These are phyloP conservation scores for Alternaria ventricosa DNA, from an alignment of 2,329 filamentous ascomycete genomes.

Conservation along the genomic window DNA sequence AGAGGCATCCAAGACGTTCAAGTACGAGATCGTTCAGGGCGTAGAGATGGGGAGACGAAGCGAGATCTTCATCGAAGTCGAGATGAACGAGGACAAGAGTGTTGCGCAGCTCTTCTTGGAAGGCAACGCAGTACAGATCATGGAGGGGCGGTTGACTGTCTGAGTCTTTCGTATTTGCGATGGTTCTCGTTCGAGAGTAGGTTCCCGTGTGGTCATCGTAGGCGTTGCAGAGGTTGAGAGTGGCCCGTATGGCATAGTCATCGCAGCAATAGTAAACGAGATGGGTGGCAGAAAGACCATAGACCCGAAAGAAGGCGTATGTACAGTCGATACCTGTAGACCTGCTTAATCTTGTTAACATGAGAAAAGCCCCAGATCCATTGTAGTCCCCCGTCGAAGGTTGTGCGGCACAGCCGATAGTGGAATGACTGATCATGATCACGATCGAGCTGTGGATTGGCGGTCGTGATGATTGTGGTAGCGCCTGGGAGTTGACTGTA, in stretches of 20 bases:
- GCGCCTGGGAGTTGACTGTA: background rate
- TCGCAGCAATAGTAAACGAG: background rate
- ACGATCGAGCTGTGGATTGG: too few relatives aligned
- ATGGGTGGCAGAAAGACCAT: background rate
- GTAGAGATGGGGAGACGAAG: conserved; percentile 60
- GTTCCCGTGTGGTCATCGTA: background rate
- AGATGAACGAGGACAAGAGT: conserved; percentile 44
- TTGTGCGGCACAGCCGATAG: too few relatives aligned
- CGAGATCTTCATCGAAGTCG: conserved; percentile 57
- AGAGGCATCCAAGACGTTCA: conserved; percentile 37
- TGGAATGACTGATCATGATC: too few relatives aligned
- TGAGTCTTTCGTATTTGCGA: conserved; percentile 11
- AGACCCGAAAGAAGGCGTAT: background rate
- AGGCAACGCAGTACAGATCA: conserved; percentile 53
- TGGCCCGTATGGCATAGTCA: background rate
- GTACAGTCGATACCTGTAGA: background rate
- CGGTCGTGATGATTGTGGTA: background rate
- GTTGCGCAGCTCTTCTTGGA: conserved; percentile 53
- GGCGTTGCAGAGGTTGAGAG: background rate
- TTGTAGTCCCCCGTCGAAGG: too few relatives aligned
- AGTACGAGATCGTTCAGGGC: conserved; percentile 56
- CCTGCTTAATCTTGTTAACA: background rate
- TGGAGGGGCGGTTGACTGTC: conserved; percentile 39
- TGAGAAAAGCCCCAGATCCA: too few relatives aligned
- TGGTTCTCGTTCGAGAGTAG: background rate